These are phyloP conservation scores for Rhexocercosporidium sp. DNA, from an alignment of 2,329 filamentous ascomycete genomes.

Conservation along the genomic window DNA sequence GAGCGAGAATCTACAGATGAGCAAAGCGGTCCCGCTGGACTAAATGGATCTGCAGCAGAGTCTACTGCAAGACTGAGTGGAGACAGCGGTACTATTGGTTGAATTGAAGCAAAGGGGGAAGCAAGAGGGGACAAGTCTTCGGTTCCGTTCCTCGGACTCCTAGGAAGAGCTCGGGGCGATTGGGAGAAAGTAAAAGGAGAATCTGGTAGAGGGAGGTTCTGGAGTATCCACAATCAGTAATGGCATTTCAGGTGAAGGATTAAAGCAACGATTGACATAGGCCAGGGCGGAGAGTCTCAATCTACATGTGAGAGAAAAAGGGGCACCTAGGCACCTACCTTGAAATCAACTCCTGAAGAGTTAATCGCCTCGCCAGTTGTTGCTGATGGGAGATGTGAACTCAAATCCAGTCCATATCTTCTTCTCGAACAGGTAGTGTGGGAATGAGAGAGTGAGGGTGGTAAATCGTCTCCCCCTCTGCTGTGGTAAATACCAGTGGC, in stretches of 20 bases:
- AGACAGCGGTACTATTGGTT: not conserved
- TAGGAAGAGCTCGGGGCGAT: not conserved
- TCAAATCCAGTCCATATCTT: slow-evolving; percentile 5
- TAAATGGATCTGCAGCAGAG: not conserved
- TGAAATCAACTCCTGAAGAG: not conserved
- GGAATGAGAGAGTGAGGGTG: not conserved
- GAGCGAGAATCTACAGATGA: not conserved
- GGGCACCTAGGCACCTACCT: not conserved
- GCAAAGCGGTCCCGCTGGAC: not conserved
- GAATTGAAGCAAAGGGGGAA: not conserved
- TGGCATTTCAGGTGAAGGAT: too few relatives aligned
- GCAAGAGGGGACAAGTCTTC: slow-evolving; percentile 6
- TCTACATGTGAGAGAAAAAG: too few relatives aligned
- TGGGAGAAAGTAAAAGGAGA: slow-evolving; percentile 4
- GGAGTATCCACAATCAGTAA: not conserved
- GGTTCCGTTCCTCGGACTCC: not conserved
- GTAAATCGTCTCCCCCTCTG: slow-evolving; percentile 1
- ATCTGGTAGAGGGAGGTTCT: slow-evolving; percentile 21
- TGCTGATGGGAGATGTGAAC: not conserved
- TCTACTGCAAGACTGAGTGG: slow-evolving; percentile 4
- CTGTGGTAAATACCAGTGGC: not conserved
- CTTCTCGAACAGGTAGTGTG: not conserved
- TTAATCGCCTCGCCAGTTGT: not conserved
- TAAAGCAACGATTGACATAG: too few relatives aligned
- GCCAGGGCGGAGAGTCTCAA: too few relatives aligned